Evolutionary conservation across 2,329 filamentous ascomycete genomes (phyloP), one percentile per base, ranked within the genome.

Genomic region (Nemania sp.): DNA sequence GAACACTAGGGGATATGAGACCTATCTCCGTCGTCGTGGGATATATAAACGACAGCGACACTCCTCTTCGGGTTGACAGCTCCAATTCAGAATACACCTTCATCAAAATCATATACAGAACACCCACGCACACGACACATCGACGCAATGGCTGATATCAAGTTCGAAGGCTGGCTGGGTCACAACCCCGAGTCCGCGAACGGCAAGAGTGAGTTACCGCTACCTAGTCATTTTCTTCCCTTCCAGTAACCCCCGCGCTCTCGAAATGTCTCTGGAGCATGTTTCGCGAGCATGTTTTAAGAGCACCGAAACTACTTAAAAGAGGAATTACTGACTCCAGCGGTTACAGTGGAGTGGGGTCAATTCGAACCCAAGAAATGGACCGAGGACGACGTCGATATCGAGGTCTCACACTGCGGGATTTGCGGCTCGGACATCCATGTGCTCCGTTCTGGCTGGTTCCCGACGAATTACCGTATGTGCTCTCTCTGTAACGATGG

Each of bases 351-450:
- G 85, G 76, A 81, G 35, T 87, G 86, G 85, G 80, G 80, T 47
- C 79, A 85, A 64, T 90, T 86, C 63, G 82, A 88, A 77, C 88
- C 88, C 43, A 91, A 91, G 82, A 79, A 80, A n/a, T 91, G 88
- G 86, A 85, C 88, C 52, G 89, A 91, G 76, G 86, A 83, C 27
- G 88, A 91, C 69, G 79, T 92, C 62, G 89, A 92, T 74, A 89
- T 92, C 72, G 82, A 87, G 74, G 80, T 92, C 70, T 86, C 87
- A 2, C 88, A 91, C 80, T 91, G 88, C 74, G 89, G 89, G 68
- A 85, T 92, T 70, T 92, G 89, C 75, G 89, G 88, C 62, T 86
- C 85, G 0, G 89, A 91, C 70, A 57, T 90, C 41, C 88, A 91
- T 78, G 85, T 81, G 4, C 80, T 90, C 3, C 82, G 84, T 43